Conservation (phyloP, 495 filamentous ascomycete species). For the Daldinia loculata region DNA sequence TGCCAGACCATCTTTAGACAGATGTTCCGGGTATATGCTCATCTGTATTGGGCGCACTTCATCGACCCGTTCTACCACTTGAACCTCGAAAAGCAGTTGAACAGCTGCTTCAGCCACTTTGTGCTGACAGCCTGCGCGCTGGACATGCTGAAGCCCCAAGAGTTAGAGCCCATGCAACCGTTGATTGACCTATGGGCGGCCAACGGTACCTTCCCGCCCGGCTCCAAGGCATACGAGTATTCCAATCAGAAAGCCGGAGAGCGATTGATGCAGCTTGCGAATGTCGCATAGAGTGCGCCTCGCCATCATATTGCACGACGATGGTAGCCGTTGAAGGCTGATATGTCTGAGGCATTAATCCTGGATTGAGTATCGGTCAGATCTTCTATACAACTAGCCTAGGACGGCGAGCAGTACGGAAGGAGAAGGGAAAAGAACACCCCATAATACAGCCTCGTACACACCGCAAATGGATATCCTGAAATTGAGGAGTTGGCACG, state of each 20-base stretch:
- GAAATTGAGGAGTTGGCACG: slow-evolving; percentile 7
- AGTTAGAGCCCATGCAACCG: slow-evolving; percentile 93
- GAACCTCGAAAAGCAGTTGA: slow-evolving; percentile 83
- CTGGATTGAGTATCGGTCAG: not conserved
- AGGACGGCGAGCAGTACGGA: not conserved
- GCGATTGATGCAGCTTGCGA: slow-evolving; percentile 54
- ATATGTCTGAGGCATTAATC: not conserved
- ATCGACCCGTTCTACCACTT: slow-evolving; percentile 84
- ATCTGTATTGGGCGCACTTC: slow-evolving; percentile 88
- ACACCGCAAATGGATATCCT: slow-evolving; percentile 10
- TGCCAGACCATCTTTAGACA: slow-evolving; percentile 92
- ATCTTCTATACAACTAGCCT: not conserved
- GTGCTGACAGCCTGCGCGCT: slow-evolving; percentile 86
- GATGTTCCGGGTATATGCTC: slow-evolving; percentile 96
- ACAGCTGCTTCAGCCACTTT: slow-evolving; percentile 96
- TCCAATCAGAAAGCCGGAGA: slow-evolving; percentile 61
- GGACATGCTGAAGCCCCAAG: slow-evolving; percentile 80
- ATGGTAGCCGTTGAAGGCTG: slow-evolving; percentile 1
- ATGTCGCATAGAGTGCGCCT: slow-evolving; percentile 29
- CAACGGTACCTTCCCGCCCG: slow-evolving; percentile 81
- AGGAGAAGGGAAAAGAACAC: not conserved
- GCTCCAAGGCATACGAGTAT: slow-evolving; percentile 66
- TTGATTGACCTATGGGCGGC: slow-evolving; percentile 88
- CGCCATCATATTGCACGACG: not conserved
- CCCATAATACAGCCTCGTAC: not conserved